Evolutionary conservation across 1,284 basidiomycete genomes (phyloP).

Genomic region (Pascua guehoae): DNA sequence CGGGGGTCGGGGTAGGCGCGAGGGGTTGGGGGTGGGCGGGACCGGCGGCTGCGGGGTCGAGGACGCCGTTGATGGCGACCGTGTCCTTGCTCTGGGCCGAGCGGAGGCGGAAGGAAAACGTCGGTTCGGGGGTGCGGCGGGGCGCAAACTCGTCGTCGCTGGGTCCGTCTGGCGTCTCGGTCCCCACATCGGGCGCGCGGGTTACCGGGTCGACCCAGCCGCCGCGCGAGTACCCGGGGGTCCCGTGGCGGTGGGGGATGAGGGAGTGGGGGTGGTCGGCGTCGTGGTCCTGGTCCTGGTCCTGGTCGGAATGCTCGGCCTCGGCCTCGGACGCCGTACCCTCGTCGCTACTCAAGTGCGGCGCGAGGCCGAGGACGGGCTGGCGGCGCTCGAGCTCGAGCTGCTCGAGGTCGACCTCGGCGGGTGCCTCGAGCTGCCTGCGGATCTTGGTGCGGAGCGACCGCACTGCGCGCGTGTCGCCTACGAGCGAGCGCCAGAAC

Average conservation of each 20-base stretch:
- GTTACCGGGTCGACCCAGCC: conserved; percentile 46
- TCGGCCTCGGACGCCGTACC: conserved; percentile 19
- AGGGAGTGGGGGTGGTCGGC: too few species aligned
- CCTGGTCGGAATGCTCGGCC: background rate
- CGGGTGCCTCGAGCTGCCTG: background rate
- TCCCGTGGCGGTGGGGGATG: too few species aligned
- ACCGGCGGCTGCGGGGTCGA: conserved; percentile 7
- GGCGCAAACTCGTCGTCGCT: conserved; percentile 25
- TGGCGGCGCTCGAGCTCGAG: background rate
- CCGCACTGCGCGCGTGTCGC: conserved; percentile 39
- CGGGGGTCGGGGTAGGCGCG: conserved; percentile 7
- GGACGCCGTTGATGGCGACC: conserved; percentile 3
- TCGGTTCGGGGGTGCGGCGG: conserved; percentile 15
- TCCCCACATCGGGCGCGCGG: conserved; percentile 27
- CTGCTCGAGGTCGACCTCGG: background rate
- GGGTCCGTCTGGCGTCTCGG: conserved; percentile 11
- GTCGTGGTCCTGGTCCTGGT: conserved; percentile 8
- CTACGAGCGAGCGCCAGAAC: conserved; percentile 44
- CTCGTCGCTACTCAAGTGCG: conserved; percentile 11
- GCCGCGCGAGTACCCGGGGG: background rate
- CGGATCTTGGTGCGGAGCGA: conserved; percentile 11
- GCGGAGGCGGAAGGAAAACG: conserved; percentile 34
- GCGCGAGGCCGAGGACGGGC: background rate
- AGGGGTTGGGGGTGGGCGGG: conserved; percentile 2
- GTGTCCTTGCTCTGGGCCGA: conserved; percentile 27